Evolutionary conservation across 2,329 filamentous ascomycete genomes (phyloP), one percentile per base, ranked within the genome.

Genomic region (Rhynchosporium graminicola): DNA sequence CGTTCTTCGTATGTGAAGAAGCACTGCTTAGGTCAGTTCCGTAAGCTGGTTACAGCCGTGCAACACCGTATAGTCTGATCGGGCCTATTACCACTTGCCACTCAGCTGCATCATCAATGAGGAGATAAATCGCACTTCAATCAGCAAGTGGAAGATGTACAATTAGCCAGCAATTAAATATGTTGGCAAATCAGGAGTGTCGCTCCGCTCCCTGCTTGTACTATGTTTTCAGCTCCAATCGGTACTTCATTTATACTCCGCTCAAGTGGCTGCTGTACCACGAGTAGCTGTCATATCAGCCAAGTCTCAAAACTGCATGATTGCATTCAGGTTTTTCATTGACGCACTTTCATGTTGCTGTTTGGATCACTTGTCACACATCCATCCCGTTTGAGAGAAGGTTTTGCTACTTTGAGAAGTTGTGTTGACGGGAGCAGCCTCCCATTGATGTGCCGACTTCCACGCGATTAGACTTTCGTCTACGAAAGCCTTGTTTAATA

Each of bases 151-250:
- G 50, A 38, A 52, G 20, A n/a, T 38, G 8, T n/a, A 12, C n/a
- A 12, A 38, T 51, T 52, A 40, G 50, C 50, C 50, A 38, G 20
- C 33, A 52, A 52, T 52, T n/a, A 52, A 52, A 52, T 2, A 10
- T 9, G 46, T 38, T 52, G 33, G 50, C 50, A n/a, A 52, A 36
- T 29, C 3, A 38, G 48, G 48, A 51, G 26, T 38, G 15, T 52
- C 50, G n/a, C 31, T 4, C 38, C 50, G n/a, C 48, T 51, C 7
- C 38, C 50, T 52, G 50, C 20, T 33, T 52, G 31, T 52, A 9
- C 38, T 20, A 20, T 40, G 15, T 26, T 52, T 52, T 40, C 48
- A 51, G 48, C 31, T 51, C 31, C 13, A 36, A 51, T 33, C 31
- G 48, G 29, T 31, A 51, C 7, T 36, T 36, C 15, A 10, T 7